These are phyloP conservation scores for Apophysomyces sp. DNA, from an alignment of 371 early-diverging fungal genomes.

Conservation along the genomic window DNA sequence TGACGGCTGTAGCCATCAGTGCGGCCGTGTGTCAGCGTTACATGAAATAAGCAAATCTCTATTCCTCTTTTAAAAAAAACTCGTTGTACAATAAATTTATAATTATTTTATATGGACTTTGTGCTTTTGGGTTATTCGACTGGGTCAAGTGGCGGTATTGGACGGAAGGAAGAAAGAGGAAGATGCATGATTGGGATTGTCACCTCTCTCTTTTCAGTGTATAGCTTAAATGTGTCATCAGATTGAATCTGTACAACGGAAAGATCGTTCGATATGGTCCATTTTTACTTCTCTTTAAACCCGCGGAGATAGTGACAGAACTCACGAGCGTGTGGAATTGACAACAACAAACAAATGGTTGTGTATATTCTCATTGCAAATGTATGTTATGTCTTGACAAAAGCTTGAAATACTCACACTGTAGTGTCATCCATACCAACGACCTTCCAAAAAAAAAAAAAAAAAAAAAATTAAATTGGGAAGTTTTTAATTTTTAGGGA, in stretches of 20 bases:
- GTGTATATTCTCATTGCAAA: too few relatives aligned
- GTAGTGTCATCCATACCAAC: too few relatives aligned
- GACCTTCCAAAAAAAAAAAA: too few relatives aligned
- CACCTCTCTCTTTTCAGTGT: too few relatives aligned
- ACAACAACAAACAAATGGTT: neutral
- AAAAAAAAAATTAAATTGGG: too few relatives aligned
- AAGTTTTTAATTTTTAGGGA: too few relatives aligned
- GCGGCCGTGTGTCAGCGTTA: neutral
- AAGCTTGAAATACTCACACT: too few relatives aligned
- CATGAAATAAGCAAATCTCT: neutral
- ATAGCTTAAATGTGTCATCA: neutral
- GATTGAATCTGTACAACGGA: neutral
- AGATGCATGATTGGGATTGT: neutral
- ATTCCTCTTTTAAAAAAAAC: neutral
- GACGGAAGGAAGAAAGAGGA: neutral
- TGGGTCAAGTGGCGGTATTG: neutral
- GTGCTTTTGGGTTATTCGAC: neutral
- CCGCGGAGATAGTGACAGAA: neutral
- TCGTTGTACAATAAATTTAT: neutral
- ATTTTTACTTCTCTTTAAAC: neutral
- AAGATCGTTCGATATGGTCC: neutral
- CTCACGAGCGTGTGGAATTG: neutral
- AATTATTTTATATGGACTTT: neutral
- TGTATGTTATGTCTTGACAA: too few relatives aligned
- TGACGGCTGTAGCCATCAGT: neutral